phyloP scores from a whole-genome alignment of 1,139 yeast species.

The Sugiyamaella paludigena region DNA sequence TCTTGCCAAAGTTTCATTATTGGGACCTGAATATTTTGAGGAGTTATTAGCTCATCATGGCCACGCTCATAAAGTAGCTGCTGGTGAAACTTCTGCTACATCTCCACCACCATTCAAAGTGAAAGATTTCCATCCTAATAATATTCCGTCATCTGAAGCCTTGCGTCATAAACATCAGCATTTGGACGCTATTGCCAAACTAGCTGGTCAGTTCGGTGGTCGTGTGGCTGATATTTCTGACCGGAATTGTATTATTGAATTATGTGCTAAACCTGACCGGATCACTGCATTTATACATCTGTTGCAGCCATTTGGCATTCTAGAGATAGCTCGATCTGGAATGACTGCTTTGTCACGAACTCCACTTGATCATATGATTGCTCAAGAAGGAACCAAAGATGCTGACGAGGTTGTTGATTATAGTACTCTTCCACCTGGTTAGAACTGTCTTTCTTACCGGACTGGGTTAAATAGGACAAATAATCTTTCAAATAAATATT shows the following conservation, averaged over 20 bases:
- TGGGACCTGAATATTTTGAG: slow-evolving; percentile 97
- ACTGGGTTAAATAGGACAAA: not conserved
- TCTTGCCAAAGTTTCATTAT: slow-evolving; percentile 83
- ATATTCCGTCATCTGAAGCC: slow-evolving; percentile 87
- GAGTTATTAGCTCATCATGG: slow-evolving; percentile 89
- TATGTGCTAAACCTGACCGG: slow-evolving; percentile 90
- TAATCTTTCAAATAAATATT: not conserved
- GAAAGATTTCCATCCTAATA: slow-evolving; percentile 69
- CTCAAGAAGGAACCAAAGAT: slow-evolving; percentile 49
- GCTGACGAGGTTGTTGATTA: slow-evolving; percentile 58
- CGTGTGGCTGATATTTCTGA: slow-evolving; percentile 88
- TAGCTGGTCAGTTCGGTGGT: slow-evolving; percentile 89
- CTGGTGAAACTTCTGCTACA: slow-evolving; percentile 28
- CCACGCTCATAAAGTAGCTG: slow-evolving; percentile 37
- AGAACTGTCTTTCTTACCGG: slow-evolving; percentile 19
- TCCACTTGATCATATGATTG: slow-evolving; percentile 58
- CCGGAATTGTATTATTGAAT: slow-evolving; percentile 89
- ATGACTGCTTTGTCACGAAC: slow-evolving; percentile 99
- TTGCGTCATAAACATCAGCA: slow-evolving; percentile 91
- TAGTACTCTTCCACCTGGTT: slow-evolving; percentile 82
- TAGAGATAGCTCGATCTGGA: slow-evolving; percentile 96
- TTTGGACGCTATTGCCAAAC: slow-evolving; percentile 74
- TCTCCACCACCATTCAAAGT: slow-evolving; percentile 26
- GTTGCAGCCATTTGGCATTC: slow-evolving; percentile 91
- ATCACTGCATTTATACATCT: slow-evolving; percentile 81